A percentile compares a stretch with the other conserved stretches of the same genome.
Evolutionary conservation across 176 grass and related monocot species (phyloP).

Genomic region (Oryza punctata): DNA sequence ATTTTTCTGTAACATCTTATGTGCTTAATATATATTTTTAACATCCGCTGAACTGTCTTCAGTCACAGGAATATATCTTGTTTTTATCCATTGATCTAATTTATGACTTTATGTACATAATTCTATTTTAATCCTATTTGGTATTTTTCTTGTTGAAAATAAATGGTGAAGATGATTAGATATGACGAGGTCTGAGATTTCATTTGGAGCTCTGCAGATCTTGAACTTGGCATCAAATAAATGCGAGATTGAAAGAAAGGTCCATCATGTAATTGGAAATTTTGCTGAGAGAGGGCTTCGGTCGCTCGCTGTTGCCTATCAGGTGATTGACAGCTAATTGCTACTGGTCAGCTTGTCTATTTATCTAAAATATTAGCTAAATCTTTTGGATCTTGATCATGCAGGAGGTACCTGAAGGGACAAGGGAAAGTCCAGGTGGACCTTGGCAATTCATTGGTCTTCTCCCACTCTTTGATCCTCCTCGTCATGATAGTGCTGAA

Average conservation of each 20-base stretch:
- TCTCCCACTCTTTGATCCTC: constrained; percentile 71
- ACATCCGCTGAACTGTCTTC: background rate
- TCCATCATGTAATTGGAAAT: constrained; percentile 54
- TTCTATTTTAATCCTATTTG: constrained; percentile 16
- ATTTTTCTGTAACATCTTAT: background rate
- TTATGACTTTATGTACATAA: constrained; percentile 7
- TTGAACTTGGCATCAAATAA: constrained; percentile 59
- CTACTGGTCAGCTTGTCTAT: background rate
- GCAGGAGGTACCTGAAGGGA: constrained; percentile 68
- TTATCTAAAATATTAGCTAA: constrained; percentile 27
- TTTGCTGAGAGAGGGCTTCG: constrained; percentile 58
- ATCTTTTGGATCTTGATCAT: constrained; percentile 22
- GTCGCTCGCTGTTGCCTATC: constrained; percentile 64
- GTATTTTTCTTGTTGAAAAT: constrained; percentile 7
- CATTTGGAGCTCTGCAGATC: constrained; percentile 50
- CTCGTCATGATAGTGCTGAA: constrained; percentile 72
- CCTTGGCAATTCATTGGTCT: constrained; percentile 69
- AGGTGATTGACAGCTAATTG: constrained; percentile 45
- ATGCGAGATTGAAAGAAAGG: constrained; percentile 57
- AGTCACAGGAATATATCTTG: background rate
- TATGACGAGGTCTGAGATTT: constrained; percentile 28
- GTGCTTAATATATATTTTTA: background rate
- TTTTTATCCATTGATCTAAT: constrained; percentile 5
- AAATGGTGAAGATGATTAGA: constrained; percentile 4
- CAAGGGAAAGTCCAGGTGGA: constrained; percentile 59